Evolutionary conservation across 2,329 filamentous ascomycete genomes (phyloP).

Genomic region (Tolypocladium amazonense): DNA sequence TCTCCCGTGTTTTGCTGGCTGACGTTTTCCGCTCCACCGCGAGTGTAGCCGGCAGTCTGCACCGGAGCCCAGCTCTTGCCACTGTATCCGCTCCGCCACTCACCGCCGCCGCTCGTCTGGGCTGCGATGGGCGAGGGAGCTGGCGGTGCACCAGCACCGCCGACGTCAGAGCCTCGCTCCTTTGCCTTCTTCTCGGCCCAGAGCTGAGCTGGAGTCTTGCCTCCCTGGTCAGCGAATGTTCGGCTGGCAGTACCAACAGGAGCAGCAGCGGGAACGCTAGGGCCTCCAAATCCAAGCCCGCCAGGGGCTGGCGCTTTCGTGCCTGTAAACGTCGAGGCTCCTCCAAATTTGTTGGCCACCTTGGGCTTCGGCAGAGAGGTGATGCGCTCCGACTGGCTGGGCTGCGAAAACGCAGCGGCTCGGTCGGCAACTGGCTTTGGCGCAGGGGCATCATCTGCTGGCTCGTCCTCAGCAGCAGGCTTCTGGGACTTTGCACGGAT

Average conservation of each 20-base stretch:
- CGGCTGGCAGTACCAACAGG: slow-evolving; percentile 74
- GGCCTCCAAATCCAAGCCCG: slow-evolving; percentile 51
- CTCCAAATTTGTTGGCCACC: slow-evolving; percentile 79
- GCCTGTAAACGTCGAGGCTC: slow-evolving; percentile 62
- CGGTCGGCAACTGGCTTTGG: slow-evolving; percentile 64
- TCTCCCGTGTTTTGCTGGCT: slow-evolving; percentile 55
- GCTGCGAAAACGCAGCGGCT: slow-evolving; percentile 58
- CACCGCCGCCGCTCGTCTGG: slow-evolving; percentile 61
- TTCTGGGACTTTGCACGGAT: slow-evolving; percentile 78
- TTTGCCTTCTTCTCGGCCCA: slow-evolving; percentile 97
- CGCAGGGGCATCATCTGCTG: slow-evolving; percentile 20
- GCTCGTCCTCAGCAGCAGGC: slow-evolving; percentile 28
- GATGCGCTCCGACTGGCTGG: slow-evolving; percentile 60
- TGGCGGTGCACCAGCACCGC: slow-evolving; percentile 31
- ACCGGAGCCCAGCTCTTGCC: slow-evolving; percentile 89
- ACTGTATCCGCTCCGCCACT: slow-evolving; percentile 86
- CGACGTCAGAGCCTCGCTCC: slow-evolving; percentile 44
- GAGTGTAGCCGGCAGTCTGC: slow-evolving; percentile 55
- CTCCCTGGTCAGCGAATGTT: slow-evolving; percentile 88
- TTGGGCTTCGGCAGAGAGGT: slow-evolving; percentile 90
- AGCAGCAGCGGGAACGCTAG: slow-evolving; percentile 39
- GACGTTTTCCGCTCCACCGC: slow-evolving; percentile 39
- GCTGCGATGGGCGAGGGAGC: slow-evolving; percentile 44
- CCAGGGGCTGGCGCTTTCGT: slow-evolving; percentile 81
- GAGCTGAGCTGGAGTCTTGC: slow-evolving; percentile 91